Percentiles rank a stretch among this genome's conserved stretches.
Evolutionary conservation across 257 asterid genomes (phyloP).

Genomic region (Leptodermis oblonga): DNA sequence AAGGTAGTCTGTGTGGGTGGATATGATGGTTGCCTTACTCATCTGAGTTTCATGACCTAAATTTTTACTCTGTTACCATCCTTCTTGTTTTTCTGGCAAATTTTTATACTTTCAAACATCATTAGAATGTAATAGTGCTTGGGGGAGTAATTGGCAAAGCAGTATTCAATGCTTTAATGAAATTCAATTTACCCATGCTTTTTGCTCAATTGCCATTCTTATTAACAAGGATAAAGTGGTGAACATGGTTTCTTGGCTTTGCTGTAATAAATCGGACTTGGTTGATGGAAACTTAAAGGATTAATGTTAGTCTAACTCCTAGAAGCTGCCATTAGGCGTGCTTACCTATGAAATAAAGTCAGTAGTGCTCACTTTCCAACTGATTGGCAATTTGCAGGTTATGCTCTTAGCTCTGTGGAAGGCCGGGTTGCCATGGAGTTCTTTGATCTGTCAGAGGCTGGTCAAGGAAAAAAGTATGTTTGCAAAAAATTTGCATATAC

Average conservation of each 20-base stretch:
- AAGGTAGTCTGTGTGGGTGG: conserved; percentile 15
- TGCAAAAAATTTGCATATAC: neutral
- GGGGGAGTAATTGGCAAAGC: neutral
- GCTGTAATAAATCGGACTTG: neutral
- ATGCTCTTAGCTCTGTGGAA: conserved; percentile 93
- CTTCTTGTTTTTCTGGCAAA: neutral
- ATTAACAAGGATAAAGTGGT: neutral
- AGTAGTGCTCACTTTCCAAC: conserved; percentile 5
- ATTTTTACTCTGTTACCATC: neutral
- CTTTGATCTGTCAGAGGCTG: conserved; percentile 75
- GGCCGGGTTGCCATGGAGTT: conserved; percentile 94
- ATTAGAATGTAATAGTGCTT: neutral
- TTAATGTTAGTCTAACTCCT: neutral
- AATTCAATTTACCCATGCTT: neutral
- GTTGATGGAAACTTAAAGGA: neutral
- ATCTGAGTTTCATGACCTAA: conserved; percentile 16
- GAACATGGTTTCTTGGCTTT: neutral
- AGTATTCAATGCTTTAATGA: neutral
- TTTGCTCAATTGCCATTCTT: conserved; percentile 1
- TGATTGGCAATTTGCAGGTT: conserved; percentile 52
- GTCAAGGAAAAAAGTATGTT: conserved; percentile 77
- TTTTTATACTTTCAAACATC: neutral
- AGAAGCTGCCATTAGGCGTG: neutral
- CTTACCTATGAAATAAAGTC: neutral
- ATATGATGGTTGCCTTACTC: conserved; percentile 24